Base-by-base conservation (phyloP, 768 basidiomycete species). In the Suillus subaureus region DNA sequence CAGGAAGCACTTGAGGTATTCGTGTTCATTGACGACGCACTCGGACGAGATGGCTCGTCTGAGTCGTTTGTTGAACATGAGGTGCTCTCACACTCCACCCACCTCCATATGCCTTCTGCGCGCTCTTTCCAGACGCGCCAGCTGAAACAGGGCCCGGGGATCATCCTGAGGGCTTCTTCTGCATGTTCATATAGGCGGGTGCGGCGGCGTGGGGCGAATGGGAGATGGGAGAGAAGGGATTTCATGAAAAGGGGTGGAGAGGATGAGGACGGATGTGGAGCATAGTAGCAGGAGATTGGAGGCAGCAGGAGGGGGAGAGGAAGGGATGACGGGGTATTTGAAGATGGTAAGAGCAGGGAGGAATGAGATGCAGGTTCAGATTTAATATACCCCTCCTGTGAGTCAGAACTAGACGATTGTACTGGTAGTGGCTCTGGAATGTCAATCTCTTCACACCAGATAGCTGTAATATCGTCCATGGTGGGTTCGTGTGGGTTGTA, bases 401-500 rank as follows among this genome's bases (percentile, higher is more conserved):
- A 12, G 23, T 71, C 69, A 3, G 68, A 42, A 11, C 66, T 65
- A 2, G 74, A 73, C 9, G 67, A 4, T 47, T 62, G 68, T 28
- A 42, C 67, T 23, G 61, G 71, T 35, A 64, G 61, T 4, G 71
- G 33, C 26, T 72, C 68, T 61, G 68, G 63, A 35, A 79, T 73
- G 51, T 85, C 82, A 42, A 87, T 81, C 69, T 87, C 84, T 39
- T 81, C 79, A 26, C 90, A 81, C 88, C 88, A 91, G 49, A 89
- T 81, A 58, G 82, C 75, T 11, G 83, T 78, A 49, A 90, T 79
- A 70, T 89, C 89, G 57, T 89, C 82, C 15, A 87, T 71, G 0
- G 83, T 82, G 62, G 23, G 11, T 26, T 58, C 23, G 18, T 58
- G 39, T 40, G 39, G 37, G 18, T 58, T 18, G 11, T 40, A 58